A percentile compares a stretch with the other conserved stretches of the same genome.
phyloP scores from a whole-genome alignment of 2,329 filamentous ascomycete species.

The Fragosphaeria purpurea region DNA sequence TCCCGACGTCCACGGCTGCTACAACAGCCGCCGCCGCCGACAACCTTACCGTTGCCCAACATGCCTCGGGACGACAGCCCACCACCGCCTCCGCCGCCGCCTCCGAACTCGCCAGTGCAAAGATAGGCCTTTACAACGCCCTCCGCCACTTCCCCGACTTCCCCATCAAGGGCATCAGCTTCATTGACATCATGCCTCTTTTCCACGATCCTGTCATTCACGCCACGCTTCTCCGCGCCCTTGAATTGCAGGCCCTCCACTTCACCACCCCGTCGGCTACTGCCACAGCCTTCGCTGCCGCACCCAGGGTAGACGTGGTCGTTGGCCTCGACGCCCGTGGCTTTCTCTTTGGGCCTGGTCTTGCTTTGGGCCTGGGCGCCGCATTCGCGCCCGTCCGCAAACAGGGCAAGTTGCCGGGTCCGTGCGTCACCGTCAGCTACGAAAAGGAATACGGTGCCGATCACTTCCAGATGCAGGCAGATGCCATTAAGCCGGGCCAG shows the following conservation, averaged over 20 bases:
- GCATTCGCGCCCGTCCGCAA: slow-evolving; percentile 91
- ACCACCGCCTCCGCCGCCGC: slow-evolving; percentile 49
- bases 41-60: slow-evolving; percentile 23
- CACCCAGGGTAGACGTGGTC: slow-evolving; percentile 67
- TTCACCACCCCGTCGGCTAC: slow-evolving; percentile 26
- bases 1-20: slow-evolving; percentile 17
- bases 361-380: slow-evolving; percentile 74
- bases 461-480: slow-evolving; percentile 90
- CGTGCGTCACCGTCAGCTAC: slow-evolving; percentile 74
- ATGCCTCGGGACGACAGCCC: slow-evolving; percentile 56
- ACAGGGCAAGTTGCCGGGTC: slow-evolving; percentile 88
- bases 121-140: slow-evolving; percentile 59
- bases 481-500: slow-evolving; percentile 74
- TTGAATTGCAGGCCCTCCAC: slow-evolving; percentile 70
- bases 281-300: slow-evolving; percentile 31
- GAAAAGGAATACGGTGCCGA: slow-evolving; percentile 95
- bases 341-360: slow-evolving; percentile 85
- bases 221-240: slow-evolving; percentile 66
- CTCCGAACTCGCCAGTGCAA: slow-evolving; percentile 57
- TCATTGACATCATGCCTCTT: slow-evolving; percentile 96
- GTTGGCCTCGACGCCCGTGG: slow-evolving; percentile 90
- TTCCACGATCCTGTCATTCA: slow-evolving; percentile 73
- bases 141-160: slow-evolving; percentile 88
- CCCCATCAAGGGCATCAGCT: slow-evolving; percentile 82
- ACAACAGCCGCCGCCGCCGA: slow-evolving; percentile 16